Conservation (phyloP, 352 stramenopile species). For the Phytophthora europaea region DNA sequence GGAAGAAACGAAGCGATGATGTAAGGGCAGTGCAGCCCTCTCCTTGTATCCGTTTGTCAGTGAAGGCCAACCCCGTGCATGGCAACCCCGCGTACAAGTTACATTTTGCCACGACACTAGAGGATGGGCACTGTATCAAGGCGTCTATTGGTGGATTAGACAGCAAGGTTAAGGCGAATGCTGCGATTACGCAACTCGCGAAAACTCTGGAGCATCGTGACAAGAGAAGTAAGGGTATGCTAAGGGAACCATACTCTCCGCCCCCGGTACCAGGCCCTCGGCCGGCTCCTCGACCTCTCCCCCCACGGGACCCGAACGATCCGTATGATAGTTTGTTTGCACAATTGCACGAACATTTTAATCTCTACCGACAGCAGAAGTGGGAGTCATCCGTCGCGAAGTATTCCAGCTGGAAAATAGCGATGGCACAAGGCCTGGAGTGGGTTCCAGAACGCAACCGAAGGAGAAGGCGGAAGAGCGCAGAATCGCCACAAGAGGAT, state of each 20-base stretch:
- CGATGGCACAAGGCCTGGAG: neutral
- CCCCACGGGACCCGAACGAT: constrained; percentile 25
- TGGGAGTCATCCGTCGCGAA: constrained; percentile 25
- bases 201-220: constrained; percentile 32
- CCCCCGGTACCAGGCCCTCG: constrained; percentile 18
- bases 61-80: constrained; percentile 39
- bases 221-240: constrained; percentile 24
- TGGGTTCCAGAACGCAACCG: neutral
- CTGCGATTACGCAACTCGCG: constrained; percentile 34
- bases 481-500: neutral
- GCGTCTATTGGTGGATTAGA: constrained; percentile 36
- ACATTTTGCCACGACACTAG: constrained; percentile 24
- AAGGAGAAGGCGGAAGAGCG: neutral
- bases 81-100: constrained; percentile 45
- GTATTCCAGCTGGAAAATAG: constrained; percentile 22
- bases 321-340: constrained; percentile 29
- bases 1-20: constrained; percentile 1
- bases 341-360: constrained; percentile 31
- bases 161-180: constrained; percentile 38
- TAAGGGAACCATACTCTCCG: neutral
- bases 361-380: constrained; percentile 16
- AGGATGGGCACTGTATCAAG: constrained; percentile 38
- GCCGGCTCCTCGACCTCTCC: constrained; percentile 17
- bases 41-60: constrained; percentile 35
- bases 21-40: constrained; percentile 3